Conservation (phyloP, 2,329 filamentous ascomycete genomes). For the Colletotrichum musicola region DNA sequence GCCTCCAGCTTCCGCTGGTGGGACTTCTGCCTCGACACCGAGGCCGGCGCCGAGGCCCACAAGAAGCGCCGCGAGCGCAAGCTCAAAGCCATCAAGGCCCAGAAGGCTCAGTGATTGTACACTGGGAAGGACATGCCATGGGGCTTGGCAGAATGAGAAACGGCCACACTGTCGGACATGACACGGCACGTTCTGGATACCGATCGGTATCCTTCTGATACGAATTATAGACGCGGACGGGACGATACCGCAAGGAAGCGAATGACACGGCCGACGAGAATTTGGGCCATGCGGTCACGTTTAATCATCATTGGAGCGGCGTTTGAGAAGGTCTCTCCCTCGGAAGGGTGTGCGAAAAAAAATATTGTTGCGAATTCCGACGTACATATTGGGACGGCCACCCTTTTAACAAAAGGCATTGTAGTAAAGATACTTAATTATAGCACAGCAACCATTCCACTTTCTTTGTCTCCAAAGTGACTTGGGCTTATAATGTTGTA, state of each 20-base stretch:
- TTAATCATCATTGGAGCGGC: conserved; percentile 39
- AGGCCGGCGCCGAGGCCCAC: conserved; percentile 88
- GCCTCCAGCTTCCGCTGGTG: conserved; percentile 99
- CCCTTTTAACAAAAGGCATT: conserved; percentile 31
- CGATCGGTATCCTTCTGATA: conserved; percentile 12
- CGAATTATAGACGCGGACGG: conserved; percentile 33
- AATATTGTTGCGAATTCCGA: conserved; percentile 19
- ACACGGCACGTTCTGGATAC: conserved; percentile 12
- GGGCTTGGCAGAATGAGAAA: not conserved
- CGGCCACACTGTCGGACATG: not conserved
- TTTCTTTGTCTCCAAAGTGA: not conserved
- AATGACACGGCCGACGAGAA: conserved; percentile 23
- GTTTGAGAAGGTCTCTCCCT: conserved; percentile 34
- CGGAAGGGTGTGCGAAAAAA: conserved; percentile 27
- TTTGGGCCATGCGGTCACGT: conserved; percentile 29
- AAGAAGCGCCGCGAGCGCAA: conserved; percentile 86
- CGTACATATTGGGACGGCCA: conserved; percentile 38
- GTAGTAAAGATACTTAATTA: conserved; percentile 39
- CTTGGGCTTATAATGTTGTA: not conserved
- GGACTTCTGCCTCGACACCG: conserved; percentile 94
- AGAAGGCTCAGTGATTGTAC: conserved; percentile 73
- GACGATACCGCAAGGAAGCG: conserved; percentile 27
- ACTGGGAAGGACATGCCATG: too few species aligned
- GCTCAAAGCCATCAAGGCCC: conserved; percentile 72
- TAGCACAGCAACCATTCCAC: conserved; percentile 6